These are phyloP conservation scores for Saccharomycopsis sp. DNA, from an alignment of 805 yeast genomes.

Conservation along the genomic window DNA sequence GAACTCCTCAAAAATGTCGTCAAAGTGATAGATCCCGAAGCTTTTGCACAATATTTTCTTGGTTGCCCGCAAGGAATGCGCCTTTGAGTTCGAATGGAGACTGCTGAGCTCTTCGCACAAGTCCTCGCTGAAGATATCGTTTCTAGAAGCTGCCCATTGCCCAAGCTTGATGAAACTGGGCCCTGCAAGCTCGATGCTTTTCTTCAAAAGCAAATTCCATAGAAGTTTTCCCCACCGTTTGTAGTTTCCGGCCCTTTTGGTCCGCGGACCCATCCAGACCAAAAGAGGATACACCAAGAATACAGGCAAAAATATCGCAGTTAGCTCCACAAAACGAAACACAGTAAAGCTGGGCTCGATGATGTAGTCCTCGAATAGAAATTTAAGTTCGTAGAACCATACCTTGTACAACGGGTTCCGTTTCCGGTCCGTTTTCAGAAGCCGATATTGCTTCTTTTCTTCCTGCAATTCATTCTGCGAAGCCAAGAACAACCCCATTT, in stretches of 20 bases:
- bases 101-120: constrained; percentile 71
- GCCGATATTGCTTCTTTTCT: constrained; percentile 33
- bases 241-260: constrained; percentile 24
- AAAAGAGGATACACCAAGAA: constrained; percentile 56
- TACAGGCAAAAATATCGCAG: constrained; percentile 64
- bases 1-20: constrained; percentile 77
- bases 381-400: constrained; percentile 35
- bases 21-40: constrained; percentile 42
- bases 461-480: constrained; percentile 50
- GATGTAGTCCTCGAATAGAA: constrained; percentile 44
- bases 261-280: constrained; percentile 25
- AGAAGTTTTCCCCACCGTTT: constrained; percentile 54
- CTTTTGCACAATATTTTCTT: constrained; percentile 49
- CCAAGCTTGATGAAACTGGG: constrained; percentile 90
- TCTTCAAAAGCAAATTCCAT: constrained; percentile 65
- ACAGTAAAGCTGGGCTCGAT: constrained; percentile 66
- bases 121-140: constrained; percentile 79
- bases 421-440: constrained; percentile 22
- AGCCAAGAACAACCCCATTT: constrained; percentile 53
- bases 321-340: constrained; percentile 62
- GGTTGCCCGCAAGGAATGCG: constrained; percentile 63
- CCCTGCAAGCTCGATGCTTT: constrained; percentile 77
- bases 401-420: constrained; percentile 21
- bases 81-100: constrained; percentile 76
- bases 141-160: constrained; percentile 98